Percentiles rank a stretch among this genome's conserved stretches.
Evolutionary conservation across 768 basidiomycete species (phyloP).

Genomic region (Leccinum uliginosum): DNA sequence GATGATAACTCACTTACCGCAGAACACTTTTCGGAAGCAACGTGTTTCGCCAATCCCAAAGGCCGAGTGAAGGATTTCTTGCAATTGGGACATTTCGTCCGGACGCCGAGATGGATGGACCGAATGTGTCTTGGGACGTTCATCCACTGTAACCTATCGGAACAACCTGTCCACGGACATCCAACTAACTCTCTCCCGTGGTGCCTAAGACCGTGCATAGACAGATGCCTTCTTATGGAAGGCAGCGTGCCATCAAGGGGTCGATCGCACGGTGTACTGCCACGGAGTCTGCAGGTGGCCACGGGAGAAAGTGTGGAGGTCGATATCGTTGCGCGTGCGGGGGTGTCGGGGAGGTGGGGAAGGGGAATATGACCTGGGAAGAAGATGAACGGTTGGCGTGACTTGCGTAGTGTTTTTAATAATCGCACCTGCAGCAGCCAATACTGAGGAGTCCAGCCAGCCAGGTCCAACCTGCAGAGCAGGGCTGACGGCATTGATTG

Average conservation of each 20-base stretch:
- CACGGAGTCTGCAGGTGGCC: neutral
- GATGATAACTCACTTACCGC: neutral
- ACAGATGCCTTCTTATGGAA: slow-evolving; percentile 4
- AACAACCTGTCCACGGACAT: slow-evolving; percentile 7
- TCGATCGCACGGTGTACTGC: neutral
- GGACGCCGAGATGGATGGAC: slow-evolving; percentile 8
- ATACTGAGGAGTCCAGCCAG: slow-evolving; percentile 1
- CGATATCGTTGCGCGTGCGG: neutral
- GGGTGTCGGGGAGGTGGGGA: neutral
- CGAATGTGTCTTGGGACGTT: slow-evolving; percentile 9
- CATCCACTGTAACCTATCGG: slow-evolving; percentile 6
- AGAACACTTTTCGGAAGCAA: slow-evolving; percentile 7
- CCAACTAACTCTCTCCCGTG: neutral
- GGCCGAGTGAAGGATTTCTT: slow-evolving; percentile 9
- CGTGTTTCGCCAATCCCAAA: slow-evolving; percentile 9
- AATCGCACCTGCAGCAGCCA: neutral
- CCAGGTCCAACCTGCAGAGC: neutral
- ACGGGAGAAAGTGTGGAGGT: neutral
- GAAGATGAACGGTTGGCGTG: neutral
- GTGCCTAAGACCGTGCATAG: slow-evolving; percentile 5
- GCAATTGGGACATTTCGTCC: slow-evolving; percentile 6
- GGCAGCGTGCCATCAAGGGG: neutral
- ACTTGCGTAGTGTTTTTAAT: neutral
- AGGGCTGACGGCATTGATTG: neutral
- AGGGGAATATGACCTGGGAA: neutral